Evolutionary conservation across 2,329 filamentous ascomycete genomes (phyloP).

Genomic region (Talaromyces sp.): DNA sequence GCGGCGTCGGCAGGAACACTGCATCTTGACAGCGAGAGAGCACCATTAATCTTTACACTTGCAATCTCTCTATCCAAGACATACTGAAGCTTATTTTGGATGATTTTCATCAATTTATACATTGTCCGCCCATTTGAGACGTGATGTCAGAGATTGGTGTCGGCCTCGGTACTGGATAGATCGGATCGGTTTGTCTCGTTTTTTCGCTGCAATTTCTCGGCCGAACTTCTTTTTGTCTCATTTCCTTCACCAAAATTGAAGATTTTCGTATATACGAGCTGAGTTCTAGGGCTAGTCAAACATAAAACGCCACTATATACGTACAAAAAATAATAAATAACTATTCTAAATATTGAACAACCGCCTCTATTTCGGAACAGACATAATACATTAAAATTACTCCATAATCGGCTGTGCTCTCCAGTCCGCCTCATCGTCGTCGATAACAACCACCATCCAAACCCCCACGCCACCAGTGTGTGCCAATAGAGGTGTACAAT

Average conservation of each 20-base stretch:
- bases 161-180: neutral
- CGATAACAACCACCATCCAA: conserved; percentile 74
- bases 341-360: neutral
- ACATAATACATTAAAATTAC: neutral
- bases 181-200: neutral
- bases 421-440: conserved; percentile 53
- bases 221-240: neutral
- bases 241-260: neutral
- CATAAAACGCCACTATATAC: neutral
- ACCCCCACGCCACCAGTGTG: conserved; percentile 66
- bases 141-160: neutral
- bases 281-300: neutral
- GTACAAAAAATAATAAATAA: neutral
- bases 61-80: neutral
- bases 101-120: neutral
- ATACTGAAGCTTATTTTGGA: neutral
- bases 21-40: neutral
- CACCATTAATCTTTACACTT: neutral
- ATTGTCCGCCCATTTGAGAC: neutral
- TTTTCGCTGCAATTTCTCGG: neutral
- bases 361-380: neutral
- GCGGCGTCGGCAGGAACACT: neutral
- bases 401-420: conserved; percentile 3
- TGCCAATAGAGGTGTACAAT: conserved; percentile 70
- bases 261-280: neutral